Percentiles rank a stretch among this genome's conserved stretches.
phyloP scores from a whole-genome alignment of 805 yeast species.

The Sungouiella blattae region DNA sequence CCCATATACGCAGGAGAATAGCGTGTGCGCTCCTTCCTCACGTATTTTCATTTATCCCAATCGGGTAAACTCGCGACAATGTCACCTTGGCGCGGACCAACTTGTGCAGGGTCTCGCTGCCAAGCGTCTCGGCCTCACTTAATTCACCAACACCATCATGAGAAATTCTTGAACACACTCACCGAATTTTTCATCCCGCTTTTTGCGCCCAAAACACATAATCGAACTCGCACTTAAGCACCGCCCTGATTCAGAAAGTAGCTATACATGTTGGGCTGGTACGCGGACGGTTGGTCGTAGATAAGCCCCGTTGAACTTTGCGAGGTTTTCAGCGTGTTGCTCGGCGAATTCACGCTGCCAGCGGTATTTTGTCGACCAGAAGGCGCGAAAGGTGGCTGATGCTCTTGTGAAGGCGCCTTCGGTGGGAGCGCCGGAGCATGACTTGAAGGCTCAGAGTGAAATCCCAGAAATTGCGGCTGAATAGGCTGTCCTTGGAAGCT shows the following conservation, averaged over 20 bases:
- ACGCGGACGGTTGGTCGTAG: slow-evolving; percentile 40
- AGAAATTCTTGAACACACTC: neutral
- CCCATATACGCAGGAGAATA: neutral
- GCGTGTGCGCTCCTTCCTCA: neutral
- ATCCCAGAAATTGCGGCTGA: neutral
- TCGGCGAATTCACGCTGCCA: neutral
- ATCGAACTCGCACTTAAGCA: no score
- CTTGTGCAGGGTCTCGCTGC: no score
- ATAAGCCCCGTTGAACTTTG: slow-evolving; percentile 14
- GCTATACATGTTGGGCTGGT: slow-evolving; percentile 45
- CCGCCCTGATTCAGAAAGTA: slow-evolving; percentile 21
- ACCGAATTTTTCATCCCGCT: no score
- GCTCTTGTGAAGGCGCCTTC: slow-evolving; percentile 18
- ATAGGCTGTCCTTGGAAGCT: neutral
- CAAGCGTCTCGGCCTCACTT: no score
- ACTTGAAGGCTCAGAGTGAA: neutral
- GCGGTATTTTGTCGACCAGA: neutral
- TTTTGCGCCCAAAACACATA: neutral
- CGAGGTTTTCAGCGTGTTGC: neutral
- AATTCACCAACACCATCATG: neutral
- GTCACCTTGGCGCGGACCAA: no score
- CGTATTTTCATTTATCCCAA: slow-evolving; percentile 1
- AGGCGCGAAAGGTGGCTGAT: neutral
- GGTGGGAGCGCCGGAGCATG: slow-evolving; percentile 18
- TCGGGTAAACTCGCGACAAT: slow-evolving; percentile 1